Evolutionary conservation across 2,329 filamentous ascomycete genomes (phyloP).

Genomic region (Didymella segeticola): DNA sequence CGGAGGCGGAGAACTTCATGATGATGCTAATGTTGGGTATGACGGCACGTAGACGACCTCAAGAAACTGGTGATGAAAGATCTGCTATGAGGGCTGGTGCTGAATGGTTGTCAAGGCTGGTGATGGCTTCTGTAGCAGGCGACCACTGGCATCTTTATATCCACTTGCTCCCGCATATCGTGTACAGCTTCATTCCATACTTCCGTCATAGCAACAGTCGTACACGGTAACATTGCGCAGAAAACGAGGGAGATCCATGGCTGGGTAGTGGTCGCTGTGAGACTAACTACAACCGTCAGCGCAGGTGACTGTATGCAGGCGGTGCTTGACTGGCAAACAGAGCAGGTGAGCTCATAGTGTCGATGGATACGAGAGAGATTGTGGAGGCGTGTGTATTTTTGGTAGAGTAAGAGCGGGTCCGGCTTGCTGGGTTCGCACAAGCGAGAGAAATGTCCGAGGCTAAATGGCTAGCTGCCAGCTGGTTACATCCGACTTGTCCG

Average conservation of each 20-base stretch:
- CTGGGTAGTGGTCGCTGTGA: conserved; percentile 23
- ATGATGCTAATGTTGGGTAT: conserved; percentile 16
- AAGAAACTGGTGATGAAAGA: not conserved
- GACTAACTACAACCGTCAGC: conserved; percentile 26
- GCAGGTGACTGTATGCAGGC: conserved; percentile 40
- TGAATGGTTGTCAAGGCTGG: conserved; percentile 23
- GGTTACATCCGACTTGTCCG: conserved; percentile 38
- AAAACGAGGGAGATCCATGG: conserved; percentile 32
- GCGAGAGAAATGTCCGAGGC: conserved; percentile 37
- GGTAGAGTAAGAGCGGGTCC: conserved; percentile 31
- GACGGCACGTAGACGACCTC: not conserved
- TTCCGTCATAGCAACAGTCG: conserved; percentile 26
- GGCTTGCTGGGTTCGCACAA: conserved; percentile 26
- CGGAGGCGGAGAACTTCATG: conserved; percentile 44
- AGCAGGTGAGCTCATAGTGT: conserved; percentile 43
- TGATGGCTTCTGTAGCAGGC: conserved; percentile 20
- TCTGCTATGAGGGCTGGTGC: not conserved
- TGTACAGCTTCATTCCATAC: conserved; percentile 23
- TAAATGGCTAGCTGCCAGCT: conserved; percentile 23
- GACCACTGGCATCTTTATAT: conserved; percentile 39
- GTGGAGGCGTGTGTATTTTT: conserved; percentile 44
- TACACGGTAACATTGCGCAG: conserved; percentile 29
- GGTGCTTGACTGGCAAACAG: conserved; percentile 23
- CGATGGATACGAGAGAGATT: conserved; percentile 33
- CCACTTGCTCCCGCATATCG: conserved; percentile 20